A percentile compares a stretch with the other conserved stretches of the same genome.
phyloP scores from a whole-genome alignment of 495 filamentous ascomycete species.

The Cenococcum geophilum region DNA sequence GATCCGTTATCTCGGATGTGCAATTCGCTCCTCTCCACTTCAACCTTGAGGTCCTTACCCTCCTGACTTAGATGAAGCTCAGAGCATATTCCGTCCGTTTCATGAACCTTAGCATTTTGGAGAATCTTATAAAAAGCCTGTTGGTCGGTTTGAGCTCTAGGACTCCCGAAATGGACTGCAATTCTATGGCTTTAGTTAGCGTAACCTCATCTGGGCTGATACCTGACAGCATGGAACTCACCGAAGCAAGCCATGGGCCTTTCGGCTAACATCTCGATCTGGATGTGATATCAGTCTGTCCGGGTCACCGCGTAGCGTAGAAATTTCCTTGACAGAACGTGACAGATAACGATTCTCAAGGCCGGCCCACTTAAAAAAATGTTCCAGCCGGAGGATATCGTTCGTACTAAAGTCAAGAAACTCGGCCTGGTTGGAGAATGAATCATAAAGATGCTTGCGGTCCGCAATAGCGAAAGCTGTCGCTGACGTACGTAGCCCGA shows the following conservation, averaged over 20 bases:
- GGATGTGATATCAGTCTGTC: slow-evolving; percentile 28
- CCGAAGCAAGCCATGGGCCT: slow-evolving; percentile 41
- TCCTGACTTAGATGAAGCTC: slow-evolving; percentile 31
- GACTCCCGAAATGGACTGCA: slow-evolving; percentile 38
- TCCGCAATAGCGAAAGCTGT: slow-evolving; percentile 40
- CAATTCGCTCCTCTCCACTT: slow-evolving; percentile 26
- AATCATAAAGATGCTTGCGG: slow-evolving; percentile 31
- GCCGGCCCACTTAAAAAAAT: slow-evolving; percentile 37
- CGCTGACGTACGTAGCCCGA: slow-evolving; percentile 17
- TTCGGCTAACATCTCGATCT: slow-evolving; percentile 30
- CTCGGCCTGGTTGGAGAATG: slow-evolving; percentile 33
- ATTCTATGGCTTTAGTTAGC: slow-evolving; percentile 17
- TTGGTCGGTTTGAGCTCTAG: slow-evolving; percentile 22
- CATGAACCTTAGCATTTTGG: slow-evolving; percentile 23
- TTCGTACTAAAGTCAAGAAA: slow-evolving; percentile 40
- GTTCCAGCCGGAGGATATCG: slow-evolving; percentile 35
- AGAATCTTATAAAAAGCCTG: slow-evolving; percentile 35
- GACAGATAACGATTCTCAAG: slow-evolving; percentile 40
- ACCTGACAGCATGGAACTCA: slow-evolving; percentile 13
- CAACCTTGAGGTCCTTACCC: slow-evolving; percentile 25
- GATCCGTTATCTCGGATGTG: slow-evolving; percentile 34
- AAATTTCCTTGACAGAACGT: slow-evolving; percentile 36
- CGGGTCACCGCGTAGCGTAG: slow-evolving; percentile 25
- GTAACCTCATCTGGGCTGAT: background rate
- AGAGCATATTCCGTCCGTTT: slow-evolving; percentile 36